A percentile compares a stretch with the other conserved stretches of the same genome.
Conservation (phyloP, 345 rosid species). For the Pugionium cornutum region DNA sequence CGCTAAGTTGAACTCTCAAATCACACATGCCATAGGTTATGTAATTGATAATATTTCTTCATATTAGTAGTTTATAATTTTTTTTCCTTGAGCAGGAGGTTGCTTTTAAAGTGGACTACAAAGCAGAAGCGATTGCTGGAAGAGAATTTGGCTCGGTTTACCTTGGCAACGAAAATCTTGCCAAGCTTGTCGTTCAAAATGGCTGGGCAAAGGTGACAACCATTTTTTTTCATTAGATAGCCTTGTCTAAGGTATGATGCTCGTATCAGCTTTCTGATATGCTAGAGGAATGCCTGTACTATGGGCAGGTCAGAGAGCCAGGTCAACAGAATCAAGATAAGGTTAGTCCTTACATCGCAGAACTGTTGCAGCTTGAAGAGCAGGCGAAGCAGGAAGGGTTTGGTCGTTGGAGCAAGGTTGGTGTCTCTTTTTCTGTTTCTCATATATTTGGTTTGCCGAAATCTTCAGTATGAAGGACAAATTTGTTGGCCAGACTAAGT, state of each 20-base stretch:
- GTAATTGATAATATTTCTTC: constrained; percentile 2
- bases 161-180: constrained; percentile 81
- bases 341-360: constrained; percentile 80
- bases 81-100: constrained; percentile 60
- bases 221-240: constrained; percentile 14
- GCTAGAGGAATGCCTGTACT: constrained; percentile 12
- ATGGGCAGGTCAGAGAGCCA: constrained; percentile 75
- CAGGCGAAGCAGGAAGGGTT: constrained; percentile 78
- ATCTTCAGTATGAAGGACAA: not conserved
- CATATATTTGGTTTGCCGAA: not conserved
- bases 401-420: constrained; percentile 91
- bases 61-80: not conserved
- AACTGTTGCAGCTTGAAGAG: constrained; percentile 63
- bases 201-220: constrained; percentile 92
- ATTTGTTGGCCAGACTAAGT: constrained; percentile 1
- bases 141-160: constrained; percentile 92
- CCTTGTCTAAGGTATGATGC: constrained; percentile 22
- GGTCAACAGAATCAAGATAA: constrained; percentile 84
- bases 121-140: constrained; percentile 62
- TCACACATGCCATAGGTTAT: not conserved
- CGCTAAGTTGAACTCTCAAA: constrained; percentile 8
- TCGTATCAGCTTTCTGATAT: constrained; percentile 14
- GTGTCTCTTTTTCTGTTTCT: constrained; percentile 25
- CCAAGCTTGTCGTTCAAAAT: constrained; percentile 61
- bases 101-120: constrained; percentile 81